Evolutionary conservation across 768 basidiomycete species (phyloP).

Genomic region (Collybia sordida): DNA sequence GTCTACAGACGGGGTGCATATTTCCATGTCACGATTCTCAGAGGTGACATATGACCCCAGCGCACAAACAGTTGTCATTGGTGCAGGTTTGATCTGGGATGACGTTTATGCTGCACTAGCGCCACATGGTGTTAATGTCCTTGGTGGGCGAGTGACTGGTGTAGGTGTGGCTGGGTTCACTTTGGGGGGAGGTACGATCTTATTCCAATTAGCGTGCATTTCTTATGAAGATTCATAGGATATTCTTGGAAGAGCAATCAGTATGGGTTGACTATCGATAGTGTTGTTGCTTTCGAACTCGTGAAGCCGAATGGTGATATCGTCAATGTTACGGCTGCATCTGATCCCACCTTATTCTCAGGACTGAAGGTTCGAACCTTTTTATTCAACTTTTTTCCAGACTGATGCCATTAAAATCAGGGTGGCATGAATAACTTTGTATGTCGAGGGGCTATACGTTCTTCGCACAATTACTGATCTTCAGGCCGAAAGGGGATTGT

Average conservation of each 20-base stretch:
- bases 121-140: conserved; percentile 49
- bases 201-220: conserved; percentile 28
- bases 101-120: conserved; percentile 55
- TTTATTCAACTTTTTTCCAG: not conserved
- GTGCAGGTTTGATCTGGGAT: conserved; percentile 60
- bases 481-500: conserved; percentile 49
- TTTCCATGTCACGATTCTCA: conserved; percentile 51
- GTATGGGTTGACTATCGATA: conserved; percentile 57
- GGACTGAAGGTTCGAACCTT: conserved; percentile 33
- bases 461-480: not conserved
- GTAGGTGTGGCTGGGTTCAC: conserved; percentile 61
- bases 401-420: conserved; percentile 22
- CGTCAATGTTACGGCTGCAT: conserved; percentile 29
- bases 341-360: conserved; percentile 39
- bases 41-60: conserved; percentile 39
- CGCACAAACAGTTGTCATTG: conserved; percentile 39
- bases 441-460: not conserved
- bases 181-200: conserved; percentile 55
- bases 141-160: conserved; percentile 59
- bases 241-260: conserved; percentile 68
- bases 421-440: conserved; percentile 66
- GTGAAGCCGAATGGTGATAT: conserved; percentile 55
- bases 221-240: conserved; percentile 28
- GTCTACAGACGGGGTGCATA: conserved; percentile 60
- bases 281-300: conserved; percentile 52